These are phyloP conservation scores for Aspergillus eucalypticola DNA, from an alignment of 2,329 filamentous ascomycete genomes.

Conservation along the genomic window DNA sequence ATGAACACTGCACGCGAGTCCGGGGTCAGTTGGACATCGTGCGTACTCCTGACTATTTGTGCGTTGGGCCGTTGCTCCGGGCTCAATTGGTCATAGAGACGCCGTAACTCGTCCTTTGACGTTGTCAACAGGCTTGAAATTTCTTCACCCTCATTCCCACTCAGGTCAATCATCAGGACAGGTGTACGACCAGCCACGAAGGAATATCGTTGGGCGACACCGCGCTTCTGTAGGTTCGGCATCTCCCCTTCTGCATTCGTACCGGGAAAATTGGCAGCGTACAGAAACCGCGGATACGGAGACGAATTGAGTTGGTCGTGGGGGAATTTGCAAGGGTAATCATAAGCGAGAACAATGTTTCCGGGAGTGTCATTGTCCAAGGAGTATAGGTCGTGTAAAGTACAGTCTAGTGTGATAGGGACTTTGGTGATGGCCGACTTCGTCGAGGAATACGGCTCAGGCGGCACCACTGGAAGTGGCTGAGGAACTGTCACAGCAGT, in stretches of 20 bases:
- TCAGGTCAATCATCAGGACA: not conserved
- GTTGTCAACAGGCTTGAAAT: not conserved
- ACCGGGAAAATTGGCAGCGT: not conserved
- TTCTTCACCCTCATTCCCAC: not conserved
- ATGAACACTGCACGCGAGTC: not conserved
- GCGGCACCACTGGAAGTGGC: not conserved
- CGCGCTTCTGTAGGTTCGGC: not conserved
- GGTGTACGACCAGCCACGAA: not conserved
- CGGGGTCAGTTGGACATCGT: not conserved
- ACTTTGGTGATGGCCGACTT: not conserved
- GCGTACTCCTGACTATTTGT: not conserved
- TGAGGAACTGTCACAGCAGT: not conserved
- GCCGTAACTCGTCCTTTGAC: not conserved
- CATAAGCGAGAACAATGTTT: not conserved
- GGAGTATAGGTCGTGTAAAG: conserved; percentile 3
- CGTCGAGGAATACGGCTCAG: not conserved
- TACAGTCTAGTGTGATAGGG: conserved; percentile 4
- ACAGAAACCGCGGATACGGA: not conserved
- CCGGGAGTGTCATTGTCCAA: not conserved
- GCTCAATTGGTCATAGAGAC: not conserved
- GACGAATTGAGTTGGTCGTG: not conserved
- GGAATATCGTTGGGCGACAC: not conserved
- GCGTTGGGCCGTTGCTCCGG: not conserved
- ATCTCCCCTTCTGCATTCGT: not conserved
- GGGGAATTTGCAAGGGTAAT: not conserved